Evolutionary conservation across 495 filamentous ascomycete genomes (phyloP).

Genomic region (Parathielavia hyrcaniae): DNA sequence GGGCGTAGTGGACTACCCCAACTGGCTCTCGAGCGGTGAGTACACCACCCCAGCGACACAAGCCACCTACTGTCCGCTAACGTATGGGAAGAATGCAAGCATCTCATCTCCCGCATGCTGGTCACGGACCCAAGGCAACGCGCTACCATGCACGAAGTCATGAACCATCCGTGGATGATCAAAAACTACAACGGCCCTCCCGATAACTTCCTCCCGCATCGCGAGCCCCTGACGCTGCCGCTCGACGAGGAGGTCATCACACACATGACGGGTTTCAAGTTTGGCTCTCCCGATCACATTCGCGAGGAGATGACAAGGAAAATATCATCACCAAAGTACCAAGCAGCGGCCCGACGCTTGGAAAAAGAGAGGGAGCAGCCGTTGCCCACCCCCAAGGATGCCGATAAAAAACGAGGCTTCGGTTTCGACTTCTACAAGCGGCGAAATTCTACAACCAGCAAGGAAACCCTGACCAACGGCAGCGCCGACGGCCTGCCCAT

Average conservation of each 20-base stretch:
- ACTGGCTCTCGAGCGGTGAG: conserved; percentile 82
- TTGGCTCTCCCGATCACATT: conserved; percentile 80
- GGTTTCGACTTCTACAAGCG: conserved; percentile 97
- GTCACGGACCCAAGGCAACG: conserved; percentile 88
- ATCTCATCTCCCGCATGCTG: conserved; percentile 91
- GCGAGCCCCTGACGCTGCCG: conserved; percentile 79
- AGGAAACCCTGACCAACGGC: conserved; percentile 79
- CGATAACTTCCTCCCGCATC: conserved; percentile 79
- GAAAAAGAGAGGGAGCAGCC: conserved; percentile 59
- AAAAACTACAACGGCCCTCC: conserved; percentile 83
- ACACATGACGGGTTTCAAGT: conserved; percentile 98
- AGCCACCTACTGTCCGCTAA: conserved; percentile 26
- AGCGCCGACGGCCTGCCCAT: conserved; percentile 78
- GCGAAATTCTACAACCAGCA: conserved; percentile 76
- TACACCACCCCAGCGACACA: conserved; percentile 12
- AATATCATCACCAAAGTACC: conserved; percentile 87
- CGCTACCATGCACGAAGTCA: conserved; percentile 82
- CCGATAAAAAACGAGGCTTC: conserved; percentile 80
- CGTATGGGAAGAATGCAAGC: conserved; percentile 67
- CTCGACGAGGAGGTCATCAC: conserved; percentile 76
- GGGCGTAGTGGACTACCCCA: conserved; percentile 89
- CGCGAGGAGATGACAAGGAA: conserved; percentile 71
- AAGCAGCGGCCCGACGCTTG: conserved; percentile 61
- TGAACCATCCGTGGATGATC: conserved; percentile 95
- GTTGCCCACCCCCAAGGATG: conserved; percentile 50